These are phyloP conservation scores for Yamagishiella unicocca DNA, from an alignment of 139 green algal species.

Conservation along the genomic window DNA sequence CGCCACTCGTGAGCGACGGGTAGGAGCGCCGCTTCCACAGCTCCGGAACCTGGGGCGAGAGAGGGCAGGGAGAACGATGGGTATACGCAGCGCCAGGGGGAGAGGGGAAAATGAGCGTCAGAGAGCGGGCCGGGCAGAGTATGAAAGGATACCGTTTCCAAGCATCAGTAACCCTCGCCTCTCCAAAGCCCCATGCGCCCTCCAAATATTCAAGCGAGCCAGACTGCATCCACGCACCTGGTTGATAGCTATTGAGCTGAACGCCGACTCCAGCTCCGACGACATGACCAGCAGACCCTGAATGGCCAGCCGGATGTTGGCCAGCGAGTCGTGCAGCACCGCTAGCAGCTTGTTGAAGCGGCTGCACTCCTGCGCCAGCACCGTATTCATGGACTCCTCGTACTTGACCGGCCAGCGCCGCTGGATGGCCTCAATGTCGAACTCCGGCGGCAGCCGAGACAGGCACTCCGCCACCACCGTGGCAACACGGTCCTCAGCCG, in stretches of 20 bases:
- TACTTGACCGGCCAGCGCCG: constrained; percentile 67
- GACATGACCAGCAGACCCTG: constrained; percentile 84
- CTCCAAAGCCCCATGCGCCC: too few species aligned
- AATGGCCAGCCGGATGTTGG: constrained; percentile 67
- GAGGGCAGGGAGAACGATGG: not conserved
- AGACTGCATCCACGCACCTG: constrained; percentile 16
- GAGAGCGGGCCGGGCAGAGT: not conserved
- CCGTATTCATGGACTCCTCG: constrained; percentile 69
- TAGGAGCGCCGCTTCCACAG: constrained; percentile 77
- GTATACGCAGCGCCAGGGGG: not conserved
- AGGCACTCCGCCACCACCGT: constrained; percentile 65
- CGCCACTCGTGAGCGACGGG: constrained; percentile 80
- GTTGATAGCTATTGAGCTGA: constrained; percentile 73
- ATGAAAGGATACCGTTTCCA: not conserved
- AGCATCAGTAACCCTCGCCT: not conserved
- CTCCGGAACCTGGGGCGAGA: constrained; percentile 65
- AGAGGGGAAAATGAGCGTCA: not conserved
- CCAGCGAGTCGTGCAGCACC: constrained; percentile 68
- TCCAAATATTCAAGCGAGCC: too few species aligned
- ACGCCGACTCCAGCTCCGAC: constrained; percentile 78
- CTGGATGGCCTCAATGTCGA: constrained; percentile 75
- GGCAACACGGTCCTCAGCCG: constrained; percentile 57
- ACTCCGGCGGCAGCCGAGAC: constrained; percentile 67
- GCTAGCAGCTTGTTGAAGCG: constrained; percentile 77
- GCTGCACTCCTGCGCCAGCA: constrained; percentile 73